Percentiles rank a stretch among this genome's conserved stretches.
Conservation (phyloP, 805 yeast species). For the Sugiyamaella mastotermitis region DNA sequence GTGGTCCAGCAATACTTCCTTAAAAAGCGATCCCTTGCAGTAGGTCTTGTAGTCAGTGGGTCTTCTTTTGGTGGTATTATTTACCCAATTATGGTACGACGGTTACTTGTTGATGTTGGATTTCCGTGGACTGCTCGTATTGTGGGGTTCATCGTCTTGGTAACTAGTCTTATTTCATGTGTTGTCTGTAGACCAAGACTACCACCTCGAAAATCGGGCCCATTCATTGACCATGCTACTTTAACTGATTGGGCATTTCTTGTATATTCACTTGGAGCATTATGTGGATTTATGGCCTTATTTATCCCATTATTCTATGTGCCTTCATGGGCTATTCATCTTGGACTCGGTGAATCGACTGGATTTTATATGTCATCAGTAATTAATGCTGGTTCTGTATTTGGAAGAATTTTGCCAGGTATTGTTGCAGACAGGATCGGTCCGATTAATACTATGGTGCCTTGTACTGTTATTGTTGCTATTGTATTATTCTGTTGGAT, state of each 20-base stretch:
- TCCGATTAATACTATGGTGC: conserved; percentile 35
- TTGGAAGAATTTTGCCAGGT: conserved; percentile 48
- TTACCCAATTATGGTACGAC: conserved; percentile 42
- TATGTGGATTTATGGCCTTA: conserved; percentile 26
- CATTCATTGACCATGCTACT: conserved; percentile 13
- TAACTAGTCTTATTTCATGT: conserved; percentile 21
- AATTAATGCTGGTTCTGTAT: conserved; percentile 32
- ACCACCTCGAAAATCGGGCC: conserved; percentile 24
- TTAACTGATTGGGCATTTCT: conserved; percentile 24
- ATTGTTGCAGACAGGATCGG: conserved; percentile 43
- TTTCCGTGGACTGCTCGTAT: conserved; percentile 46
- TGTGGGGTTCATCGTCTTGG: conserved; percentile 38
- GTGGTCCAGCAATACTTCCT: conserved; percentile 42
- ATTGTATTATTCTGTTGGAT: conserved; percentile 32
- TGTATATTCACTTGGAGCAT: conserved; percentile 20
- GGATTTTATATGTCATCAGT: conserved; percentile 29
- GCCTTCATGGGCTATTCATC: conserved; percentile 25
- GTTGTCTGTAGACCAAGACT: conserved; percentile 23
- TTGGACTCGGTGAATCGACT: conserved; percentile 17
- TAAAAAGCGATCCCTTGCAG: conserved; percentile 38
- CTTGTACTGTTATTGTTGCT: conserved; percentile 26
- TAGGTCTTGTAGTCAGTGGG: conserved; percentile 43
- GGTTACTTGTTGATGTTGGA: conserved; percentile 38
- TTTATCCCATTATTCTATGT: conserved; percentile 29
- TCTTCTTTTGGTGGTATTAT: conserved; percentile 47